Evolutionary conservation across 495 filamentous ascomycete genomes (phyloP).

Genomic region (Lophium mytilinum): DNA sequence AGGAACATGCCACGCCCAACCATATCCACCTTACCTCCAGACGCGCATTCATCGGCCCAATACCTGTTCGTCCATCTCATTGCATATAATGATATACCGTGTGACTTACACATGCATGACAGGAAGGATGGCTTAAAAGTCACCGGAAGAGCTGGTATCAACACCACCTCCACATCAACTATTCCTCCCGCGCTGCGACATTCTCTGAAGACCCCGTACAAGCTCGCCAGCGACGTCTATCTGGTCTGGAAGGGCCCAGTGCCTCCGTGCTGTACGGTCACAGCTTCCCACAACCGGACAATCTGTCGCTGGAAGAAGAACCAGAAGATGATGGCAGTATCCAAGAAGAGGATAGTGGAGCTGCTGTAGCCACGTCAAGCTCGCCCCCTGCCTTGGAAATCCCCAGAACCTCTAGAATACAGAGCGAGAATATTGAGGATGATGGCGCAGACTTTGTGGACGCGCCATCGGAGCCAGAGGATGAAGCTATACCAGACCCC

Average conservation of each 20-base stretch:
- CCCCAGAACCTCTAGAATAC: conserved; percentile 8
- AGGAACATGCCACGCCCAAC: conserved; percentile 55
- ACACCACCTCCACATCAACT: conserved; percentile 46
- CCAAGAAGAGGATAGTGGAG: not conserved
- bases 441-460: conserved; percentile 17
- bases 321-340: not conserved
- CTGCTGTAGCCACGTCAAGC: not conserved
- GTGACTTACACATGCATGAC: not conserved
- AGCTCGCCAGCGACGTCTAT: conserved; percentile 36
- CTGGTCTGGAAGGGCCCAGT: conserved; percentile 37
- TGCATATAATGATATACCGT: not conserved
- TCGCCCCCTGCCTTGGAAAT: conserved; percentile 4
- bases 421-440: conserved; percentile 4
- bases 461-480: conserved; percentile 20
- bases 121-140: conserved; percentile 57
- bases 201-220: conserved; percentile 45
- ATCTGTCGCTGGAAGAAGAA: conserved; percentile 28
- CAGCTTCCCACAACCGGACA: conserved; percentile 41
- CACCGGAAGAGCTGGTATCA: conserved; percentile 58
- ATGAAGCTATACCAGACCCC: not conserved
- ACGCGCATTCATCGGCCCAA: conserved; percentile 60
- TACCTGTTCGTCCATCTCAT: conserved; percentile 36
- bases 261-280: conserved; percentile 29
- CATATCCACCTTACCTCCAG: conserved; percentile 57
- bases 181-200: conserved; percentile 48